Percentiles rank a stretch among this genome's conserved stretches.
Evolutionary conservation across 208 protist genomes (phyloP).

Genomic region (Leishmania major): DNA sequence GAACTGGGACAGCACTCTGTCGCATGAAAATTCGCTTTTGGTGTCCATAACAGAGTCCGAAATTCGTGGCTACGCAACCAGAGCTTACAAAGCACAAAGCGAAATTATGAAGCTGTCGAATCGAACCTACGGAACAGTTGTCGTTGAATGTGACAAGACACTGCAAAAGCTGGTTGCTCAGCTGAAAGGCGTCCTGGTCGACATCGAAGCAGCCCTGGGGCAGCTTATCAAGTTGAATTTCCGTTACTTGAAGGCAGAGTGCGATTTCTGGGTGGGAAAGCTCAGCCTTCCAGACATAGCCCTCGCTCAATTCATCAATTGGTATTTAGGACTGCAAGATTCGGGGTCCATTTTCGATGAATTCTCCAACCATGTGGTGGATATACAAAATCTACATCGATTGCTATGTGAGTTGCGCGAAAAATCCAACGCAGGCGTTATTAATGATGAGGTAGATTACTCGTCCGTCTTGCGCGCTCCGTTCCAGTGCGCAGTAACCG

Average conservation of each 20-base stretch:
- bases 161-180: constrained; percentile 21
- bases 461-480: constrained; percentile 32
- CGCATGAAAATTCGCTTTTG: constrained; percentile 4
- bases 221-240: constrained; percentile 38
- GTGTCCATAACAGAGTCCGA: constrained; percentile 44
- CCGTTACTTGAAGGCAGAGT: constrained; percentile 29
- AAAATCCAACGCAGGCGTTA: constrained; percentile 12
- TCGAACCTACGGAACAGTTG: constrained; percentile 43
- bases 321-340: constrained; percentile 44
- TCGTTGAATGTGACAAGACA: constrained; percentile 40
- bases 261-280: constrained; percentile 33
- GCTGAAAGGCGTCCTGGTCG: constrained; percentile 43
- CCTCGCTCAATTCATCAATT: constrained; percentile 47
- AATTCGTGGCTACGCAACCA: constrained; percentile 44
- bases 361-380: constrained; percentile 39
- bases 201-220: constrained; percentile 42
- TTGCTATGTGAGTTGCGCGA: constrained; percentile 45
- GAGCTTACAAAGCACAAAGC: constrained; percentile 38
- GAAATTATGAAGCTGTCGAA: constrained; percentile 52
- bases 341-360: constrained; percentile 37
- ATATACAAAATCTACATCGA: constrained; percentile 53
- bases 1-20: constrained; percentile 26
- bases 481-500: constrained; percentile 39
- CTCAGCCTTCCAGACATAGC: constrained; percentile 38
- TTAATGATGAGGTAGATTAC: constrained; percentile 19